Percentiles rank a stretch among this genome's conserved stretches.
phyloP scores from a whole-genome alignment of 2,329 filamentous ascomycete species.

The Phialemonium atrogriseum region DNA sequence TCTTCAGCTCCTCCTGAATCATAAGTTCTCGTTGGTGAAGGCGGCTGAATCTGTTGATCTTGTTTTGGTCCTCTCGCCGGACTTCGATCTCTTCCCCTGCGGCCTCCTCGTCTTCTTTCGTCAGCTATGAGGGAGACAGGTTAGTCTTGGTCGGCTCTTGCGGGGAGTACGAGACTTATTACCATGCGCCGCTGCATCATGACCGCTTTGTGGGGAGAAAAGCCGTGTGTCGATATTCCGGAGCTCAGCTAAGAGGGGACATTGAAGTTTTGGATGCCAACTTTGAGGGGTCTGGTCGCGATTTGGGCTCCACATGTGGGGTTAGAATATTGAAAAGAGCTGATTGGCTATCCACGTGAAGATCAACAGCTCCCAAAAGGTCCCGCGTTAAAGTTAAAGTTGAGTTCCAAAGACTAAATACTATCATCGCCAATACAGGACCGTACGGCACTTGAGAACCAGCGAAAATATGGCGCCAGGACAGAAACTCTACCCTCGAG shows the following conservation, averaged over 20 bases:
- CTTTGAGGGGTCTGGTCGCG: background rate
- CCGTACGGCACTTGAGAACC: background rate
- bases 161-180: constrained; percentile 11
- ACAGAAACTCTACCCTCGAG: constrained; percentile 74
- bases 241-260: no score
- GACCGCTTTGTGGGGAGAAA: constrained; percentile 4
- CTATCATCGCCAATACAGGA: no score
- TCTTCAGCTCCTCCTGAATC: constrained; percentile 71
- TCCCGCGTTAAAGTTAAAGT: no score
- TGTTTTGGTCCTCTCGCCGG: constrained; percentile 93
- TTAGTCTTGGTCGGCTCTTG: background rate
- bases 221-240: constrained; percentile 1
- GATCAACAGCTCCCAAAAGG: no score
- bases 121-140: constrained; percentile 56
- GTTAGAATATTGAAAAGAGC: no score
- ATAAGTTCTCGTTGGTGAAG: constrained; percentile 78
- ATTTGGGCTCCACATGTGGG: no score
- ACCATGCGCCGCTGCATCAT: constrained; percentile 54
- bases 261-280: background rate
- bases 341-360: no score
- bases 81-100: constrained; percentile 82
- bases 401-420: no score
- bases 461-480: constrained; percentile 47
- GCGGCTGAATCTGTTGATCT: constrained; percentile 96
- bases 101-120: constrained; percentile 82